Conservation (phyloP, 345 rosid genomes). For the Syzygium grande region DNA sequence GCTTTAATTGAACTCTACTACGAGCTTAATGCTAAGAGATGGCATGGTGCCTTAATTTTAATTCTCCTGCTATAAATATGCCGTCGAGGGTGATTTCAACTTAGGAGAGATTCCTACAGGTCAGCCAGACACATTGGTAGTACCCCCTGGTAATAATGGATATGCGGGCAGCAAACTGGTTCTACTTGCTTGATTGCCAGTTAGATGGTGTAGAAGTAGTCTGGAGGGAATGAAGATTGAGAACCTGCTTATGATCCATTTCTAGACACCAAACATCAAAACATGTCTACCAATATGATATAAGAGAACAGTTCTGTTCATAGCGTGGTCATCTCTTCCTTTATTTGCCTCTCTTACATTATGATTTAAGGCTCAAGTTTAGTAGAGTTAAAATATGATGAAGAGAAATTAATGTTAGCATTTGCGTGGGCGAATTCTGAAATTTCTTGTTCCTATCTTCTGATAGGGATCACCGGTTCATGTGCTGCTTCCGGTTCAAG, state of each 20-base stretch:
- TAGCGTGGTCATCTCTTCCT: background rate
- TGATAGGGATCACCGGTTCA: slow-evolving; percentile 70
- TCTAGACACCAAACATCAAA: background rate
- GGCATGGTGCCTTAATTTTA: background rate
- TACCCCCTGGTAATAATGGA: background rate
- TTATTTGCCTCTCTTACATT: background rate
- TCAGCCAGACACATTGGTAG: background rate
- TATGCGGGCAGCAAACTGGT: background rate
- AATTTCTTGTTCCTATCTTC: background rate
- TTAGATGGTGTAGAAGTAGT: background rate
- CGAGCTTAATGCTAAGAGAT: background rate
- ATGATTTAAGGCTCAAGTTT: background rate
- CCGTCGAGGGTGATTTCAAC: background rate
- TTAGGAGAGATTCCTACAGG: background rate
- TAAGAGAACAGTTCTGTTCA: background rate
- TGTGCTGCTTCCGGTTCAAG: slow-evolving; percentile 94
- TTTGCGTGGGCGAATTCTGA: background rate
- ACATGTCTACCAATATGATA: background rate
- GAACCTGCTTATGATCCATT: background rate
- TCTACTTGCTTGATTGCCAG: background rate
- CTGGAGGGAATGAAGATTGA: background rate
- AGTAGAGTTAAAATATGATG: background rate
- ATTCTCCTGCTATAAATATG: background rate
- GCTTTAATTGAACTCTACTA: background rate
- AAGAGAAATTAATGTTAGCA: background rate